A percentile compares a stretch with the other conserved stretches of the same genome.
Evolutionary conservation across 192 early-diverging fungal species (phyloP).

Genomic region (Coemansia nantahalensis): DNA sequence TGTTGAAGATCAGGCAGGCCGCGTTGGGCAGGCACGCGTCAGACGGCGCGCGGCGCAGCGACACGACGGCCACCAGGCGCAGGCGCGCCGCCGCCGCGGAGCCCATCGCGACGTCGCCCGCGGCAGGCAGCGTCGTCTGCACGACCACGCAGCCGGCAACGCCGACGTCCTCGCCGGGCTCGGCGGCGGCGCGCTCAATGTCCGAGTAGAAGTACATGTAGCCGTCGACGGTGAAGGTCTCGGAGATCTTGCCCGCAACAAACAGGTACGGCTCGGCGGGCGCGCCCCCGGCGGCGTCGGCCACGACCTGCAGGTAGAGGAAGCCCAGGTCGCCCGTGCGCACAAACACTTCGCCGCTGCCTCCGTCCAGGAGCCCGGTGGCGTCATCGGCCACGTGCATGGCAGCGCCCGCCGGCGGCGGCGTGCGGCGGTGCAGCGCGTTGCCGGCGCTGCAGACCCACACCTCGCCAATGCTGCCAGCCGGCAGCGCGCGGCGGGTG

Average conservation of each 20-base stretch:
- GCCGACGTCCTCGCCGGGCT: slow-evolving; percentile 53
- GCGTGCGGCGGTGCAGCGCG: slow-evolving; percentile 28
- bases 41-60: slow-evolving; percentile 25
- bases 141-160: slow-evolving; percentile 33
- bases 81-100: slow-evolving; percentile 6
- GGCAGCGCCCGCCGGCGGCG: slow-evolving; percentile 9
- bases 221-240: slow-evolving; percentile 70
- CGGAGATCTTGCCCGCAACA: slow-evolving; percentile 68
- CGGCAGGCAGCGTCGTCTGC: slow-evolving; percentile 27
- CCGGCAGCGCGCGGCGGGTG: slow-evolving; percentile 64
- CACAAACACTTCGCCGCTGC: slow-evolving; percentile 62
- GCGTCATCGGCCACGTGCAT: slow-evolving; percentile 14
- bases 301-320: slow-evolving; percentile 66
- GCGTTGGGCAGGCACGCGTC: slow-evolving; percentile 52
- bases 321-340: slow-evolving; percentile 84
- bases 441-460: slow-evolving; percentile 68
- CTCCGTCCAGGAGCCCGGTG: slow-evolving; percentile 55
- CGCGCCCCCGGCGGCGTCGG: slow-evolving; percentile 44
- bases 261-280: slow-evolving; percentile 71
- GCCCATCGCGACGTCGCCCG: slow-evolving; percentile 6
- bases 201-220: slow-evolving; percentile 72
- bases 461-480: slow-evolving; percentile 78
- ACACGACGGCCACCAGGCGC: slow-evolving; percentile 39
- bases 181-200: slow-evolving; percentile 71
- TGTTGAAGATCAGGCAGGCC: slow-evolving; percentile 60